A percentile compares a stretch with the other conserved stretches of the same genome.
These are phyloP conservation scores for Celoporthe dispersa DNA, from an alignment of 2,329 filamentous ascomycete species.

Conservation along the genomic window DNA sequence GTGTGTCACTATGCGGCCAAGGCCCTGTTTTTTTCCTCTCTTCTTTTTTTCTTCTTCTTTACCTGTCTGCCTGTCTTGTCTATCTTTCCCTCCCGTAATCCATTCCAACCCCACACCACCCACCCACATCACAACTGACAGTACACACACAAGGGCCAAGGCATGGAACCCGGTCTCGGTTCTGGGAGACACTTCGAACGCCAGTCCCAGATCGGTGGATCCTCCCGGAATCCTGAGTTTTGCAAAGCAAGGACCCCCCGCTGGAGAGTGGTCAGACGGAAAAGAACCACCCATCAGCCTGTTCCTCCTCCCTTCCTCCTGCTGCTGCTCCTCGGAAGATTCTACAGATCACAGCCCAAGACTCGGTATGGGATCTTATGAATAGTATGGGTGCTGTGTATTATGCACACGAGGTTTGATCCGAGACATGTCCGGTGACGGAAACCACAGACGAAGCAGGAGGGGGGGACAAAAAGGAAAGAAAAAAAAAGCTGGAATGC, in stretches of 20 bases:
- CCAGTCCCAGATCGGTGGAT: conserved; percentile 24
- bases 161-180: conserved; percentile 3
- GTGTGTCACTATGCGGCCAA: background rate
- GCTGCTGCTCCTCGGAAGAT: background rate
- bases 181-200: background rate
- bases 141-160: background rate
- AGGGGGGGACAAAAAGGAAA: background rate
- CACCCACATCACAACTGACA: background rate
- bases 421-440: background rate
- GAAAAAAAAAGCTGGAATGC: conserved; percentile 3
- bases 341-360: too few species aligned
- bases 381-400: background rate
- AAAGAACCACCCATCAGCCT: conserved; percentile 6
- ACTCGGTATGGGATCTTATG: too few species aligned
- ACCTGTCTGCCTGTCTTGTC: background rate
- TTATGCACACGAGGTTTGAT: background rate
- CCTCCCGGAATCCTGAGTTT: conserved; percentile 17
- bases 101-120: conserved; percentile 1
- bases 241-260: background rate
- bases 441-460: background rate
- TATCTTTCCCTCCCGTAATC: background rate
- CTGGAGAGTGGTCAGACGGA: background rate
- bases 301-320: background rate
- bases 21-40: background rate
- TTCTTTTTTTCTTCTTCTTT: background rate